These are phyloP conservation scores for Bruguiera hainesii DNA, from an alignment of 441 rosid genomes.

Conservation along the genomic window DNA sequence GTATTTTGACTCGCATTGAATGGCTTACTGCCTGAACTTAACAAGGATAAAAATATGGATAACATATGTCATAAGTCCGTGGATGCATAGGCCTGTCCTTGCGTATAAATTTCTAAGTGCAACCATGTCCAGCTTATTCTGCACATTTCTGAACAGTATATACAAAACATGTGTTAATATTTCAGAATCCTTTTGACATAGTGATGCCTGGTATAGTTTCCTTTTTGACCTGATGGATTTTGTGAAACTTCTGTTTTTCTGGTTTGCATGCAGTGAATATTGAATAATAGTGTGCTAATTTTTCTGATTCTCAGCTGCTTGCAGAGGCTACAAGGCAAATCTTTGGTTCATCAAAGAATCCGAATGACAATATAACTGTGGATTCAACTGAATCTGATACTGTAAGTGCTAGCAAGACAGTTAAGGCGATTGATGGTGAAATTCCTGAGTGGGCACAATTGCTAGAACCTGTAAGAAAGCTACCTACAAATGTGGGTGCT, in stretches of 20 bases:
- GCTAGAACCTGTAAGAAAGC: slow-evolving; percentile 50
- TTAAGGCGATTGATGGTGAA: slow-evolving; percentile 23
- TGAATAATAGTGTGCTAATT: slow-evolving; percentile 28
- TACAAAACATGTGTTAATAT: neutral
- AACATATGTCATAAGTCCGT: neutral
- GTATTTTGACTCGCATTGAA: neutral
- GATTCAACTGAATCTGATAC: slow-evolving; percentile 26
- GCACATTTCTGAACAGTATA: neutral
- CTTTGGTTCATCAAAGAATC: slow-evolving; percentile 35
- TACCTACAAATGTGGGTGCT: slow-evolving; percentile 68
- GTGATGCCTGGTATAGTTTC: neutral
- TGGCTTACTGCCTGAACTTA: too few species aligned
- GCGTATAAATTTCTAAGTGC: neutral
- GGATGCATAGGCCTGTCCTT: neutral
- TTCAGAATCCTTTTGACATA: neutral
- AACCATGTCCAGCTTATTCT: neutral
- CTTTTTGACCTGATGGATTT: neutral
- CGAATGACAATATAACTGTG: slow-evolving; percentile 24
- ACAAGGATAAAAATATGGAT: too few species aligned
- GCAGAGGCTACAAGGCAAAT: slow-evolving; percentile 57
- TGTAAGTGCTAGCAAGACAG: slow-evolving; percentile 21
- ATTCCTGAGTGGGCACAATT: slow-evolving; percentile 55
- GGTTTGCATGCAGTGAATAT: slow-evolving; percentile 2
- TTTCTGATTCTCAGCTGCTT: slow-evolving; percentile 51
- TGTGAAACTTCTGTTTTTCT: neutral